Conservation (phyloP, 2,329 filamentous ascomycete genomes). For the Colletotrichum liriopes region DNA sequence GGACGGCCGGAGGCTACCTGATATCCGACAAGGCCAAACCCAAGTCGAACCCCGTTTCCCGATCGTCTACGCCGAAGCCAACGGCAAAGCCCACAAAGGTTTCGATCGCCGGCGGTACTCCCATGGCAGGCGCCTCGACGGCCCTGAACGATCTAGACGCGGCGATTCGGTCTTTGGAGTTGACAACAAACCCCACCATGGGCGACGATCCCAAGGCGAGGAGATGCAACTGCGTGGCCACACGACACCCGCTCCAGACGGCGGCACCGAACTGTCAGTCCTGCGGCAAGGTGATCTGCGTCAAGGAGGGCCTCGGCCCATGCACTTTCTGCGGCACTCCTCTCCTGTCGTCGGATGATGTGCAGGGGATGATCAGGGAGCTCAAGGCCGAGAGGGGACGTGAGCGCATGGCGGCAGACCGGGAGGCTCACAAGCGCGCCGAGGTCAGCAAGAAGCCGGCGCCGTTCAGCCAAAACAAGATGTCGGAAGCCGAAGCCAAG, state of each 20-base stretch:
- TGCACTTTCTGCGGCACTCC: constrained; percentile 91
- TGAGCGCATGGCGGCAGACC: constrained; percentile 88
- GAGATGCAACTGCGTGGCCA: constrained; percentile 90
- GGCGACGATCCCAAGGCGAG: constrained; percentile 70
- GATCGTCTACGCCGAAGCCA: constrained; percentile 70
- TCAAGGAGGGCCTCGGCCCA: constrained; percentile 93
- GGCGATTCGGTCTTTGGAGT: constrained; percentile 89
- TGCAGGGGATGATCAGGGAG: constrained; percentile 88
- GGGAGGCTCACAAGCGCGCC: constrained; percentile 76
- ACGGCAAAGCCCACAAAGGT: constrained; percentile 69
- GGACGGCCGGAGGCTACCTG: constrained; percentile 82
- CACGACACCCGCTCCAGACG: constrained; percentile 88
- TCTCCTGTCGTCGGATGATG: constrained; percentile 79
- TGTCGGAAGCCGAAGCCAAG: constrained; percentile 74
- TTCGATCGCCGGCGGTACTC: constrained; percentile 81
- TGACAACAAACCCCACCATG: constrained; percentile 89
- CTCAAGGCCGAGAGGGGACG: constrained; percentile 88
- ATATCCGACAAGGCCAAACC: constrained; percentile 83
- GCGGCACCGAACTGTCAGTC: constrained; percentile 93
- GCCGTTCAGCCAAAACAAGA: constrained; percentile 69
- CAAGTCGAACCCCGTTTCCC: constrained; percentile 66
- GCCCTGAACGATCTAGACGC: constrained; percentile 81
- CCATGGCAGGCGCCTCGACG: constrained; percentile 86
- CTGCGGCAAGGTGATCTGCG: constrained; percentile 95
- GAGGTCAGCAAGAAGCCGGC: constrained; percentile 75